These are phyloP conservation scores for Talaromyces sp. DNA, from an alignment of 2,329 filamentous ascomycete species.

Conservation along the genomic window DNA sequence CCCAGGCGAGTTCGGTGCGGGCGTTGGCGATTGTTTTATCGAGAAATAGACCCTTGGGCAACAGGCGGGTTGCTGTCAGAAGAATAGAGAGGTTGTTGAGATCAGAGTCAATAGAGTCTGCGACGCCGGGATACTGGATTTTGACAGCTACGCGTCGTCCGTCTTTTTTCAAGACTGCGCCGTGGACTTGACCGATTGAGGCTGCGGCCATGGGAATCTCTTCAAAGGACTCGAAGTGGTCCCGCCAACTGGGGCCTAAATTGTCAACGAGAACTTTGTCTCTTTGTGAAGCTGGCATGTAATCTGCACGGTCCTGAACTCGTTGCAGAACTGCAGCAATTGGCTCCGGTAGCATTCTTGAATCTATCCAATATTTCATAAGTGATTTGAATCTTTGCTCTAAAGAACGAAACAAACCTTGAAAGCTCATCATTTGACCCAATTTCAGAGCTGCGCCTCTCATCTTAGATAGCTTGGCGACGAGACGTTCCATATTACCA, in stretches of 20 bases:
- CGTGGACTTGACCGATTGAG: conserved; percentile 95
- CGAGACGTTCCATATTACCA: conserved; percentile 86
- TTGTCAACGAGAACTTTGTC: conserved; percentile 76
- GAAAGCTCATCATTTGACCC: conserved; percentile 97
- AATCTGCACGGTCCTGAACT: conserved; percentile 94
- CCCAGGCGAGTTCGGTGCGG: conserved; percentile 86
- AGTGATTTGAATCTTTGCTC: not conserved
- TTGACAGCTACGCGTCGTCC: conserved; percentile 84
- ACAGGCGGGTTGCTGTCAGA: conserved; percentile 80
- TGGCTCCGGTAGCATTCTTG: conserved; percentile 83
- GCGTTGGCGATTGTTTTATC: conserved; percentile 98
- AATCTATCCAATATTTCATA: conserved; percentile 52
- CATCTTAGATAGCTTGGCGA: conserved; percentile 92
- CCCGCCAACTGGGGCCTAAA: conserved; percentile 77
- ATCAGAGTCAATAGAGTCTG: conserved; percentile 93
- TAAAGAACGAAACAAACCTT: conserved; percentile 47
- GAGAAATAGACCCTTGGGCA: conserved; percentile 88
- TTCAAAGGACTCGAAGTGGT: conserved; percentile 78
- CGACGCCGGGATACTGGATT: conserved; percentile 94
- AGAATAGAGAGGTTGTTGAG: conserved; percentile 89
- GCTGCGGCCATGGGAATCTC: conserved; percentile 91
- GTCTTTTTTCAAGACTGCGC: conserved; percentile 71
- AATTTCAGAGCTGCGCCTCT: conserved; percentile 94
- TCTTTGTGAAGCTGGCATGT: conserved; percentile 93
- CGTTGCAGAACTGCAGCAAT: conserved; percentile 88